Conservation (phyloP, 306 rosid genomes). For the Fagus sylvatica region DNA sequence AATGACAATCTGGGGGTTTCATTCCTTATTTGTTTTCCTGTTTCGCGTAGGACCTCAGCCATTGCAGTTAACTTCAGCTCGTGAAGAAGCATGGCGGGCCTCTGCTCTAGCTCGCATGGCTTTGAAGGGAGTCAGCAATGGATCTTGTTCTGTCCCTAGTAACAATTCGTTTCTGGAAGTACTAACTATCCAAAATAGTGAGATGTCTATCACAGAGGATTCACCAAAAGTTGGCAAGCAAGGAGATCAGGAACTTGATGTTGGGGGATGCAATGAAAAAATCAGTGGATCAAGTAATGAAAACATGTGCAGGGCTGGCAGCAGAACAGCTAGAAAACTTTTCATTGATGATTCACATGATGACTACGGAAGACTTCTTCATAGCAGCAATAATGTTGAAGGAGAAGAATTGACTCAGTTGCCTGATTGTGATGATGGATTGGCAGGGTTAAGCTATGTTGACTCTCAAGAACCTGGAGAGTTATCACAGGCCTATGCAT, state of each 20-base stretch:
- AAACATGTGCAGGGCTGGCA: slow-evolving; percentile 39
- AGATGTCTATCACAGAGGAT: slow-evolving; percentile 23
- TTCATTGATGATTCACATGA: slow-evolving; percentile 48
- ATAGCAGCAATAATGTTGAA: slow-evolving; percentile 26
- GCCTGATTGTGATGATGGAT: slow-evolving; percentile 42
- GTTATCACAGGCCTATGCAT: slow-evolving; percentile 77
- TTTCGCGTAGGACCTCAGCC: slow-evolving; percentile 47
- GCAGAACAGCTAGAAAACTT: slow-evolving; percentile 74
- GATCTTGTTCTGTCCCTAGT: slow-evolving; percentile 32
- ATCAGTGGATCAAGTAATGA: slow-evolving; percentile 27
- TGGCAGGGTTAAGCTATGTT: slow-evolving; percentile 71
- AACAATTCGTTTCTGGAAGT: slow-evolving; percentile 28
- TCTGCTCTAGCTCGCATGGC: slow-evolving; percentile 51
- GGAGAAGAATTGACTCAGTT: slow-evolving; percentile 37
- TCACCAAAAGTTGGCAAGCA: slow-evolving; percentile 31
- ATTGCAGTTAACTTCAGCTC: slow-evolving; percentile 49
- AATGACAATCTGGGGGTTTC: not conserved
- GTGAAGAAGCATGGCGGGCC: slow-evolving; percentile 47
- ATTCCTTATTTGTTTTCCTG: slow-evolving; percentile 16
- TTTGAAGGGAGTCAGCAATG: slow-evolving; percentile 26
- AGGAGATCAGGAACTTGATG: slow-evolving; percentile 33
- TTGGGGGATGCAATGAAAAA: slow-evolving; percentile 23
- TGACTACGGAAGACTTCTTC: slow-evolving; percentile 31
- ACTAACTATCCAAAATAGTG: slow-evolving; percentile 24
- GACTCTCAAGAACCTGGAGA: slow-evolving; percentile 94